Evolutionary conservation across 495 filamentous ascomycete genomes (phyloP).

Genomic region (Rostrohypoxylon terebratum): DNA sequence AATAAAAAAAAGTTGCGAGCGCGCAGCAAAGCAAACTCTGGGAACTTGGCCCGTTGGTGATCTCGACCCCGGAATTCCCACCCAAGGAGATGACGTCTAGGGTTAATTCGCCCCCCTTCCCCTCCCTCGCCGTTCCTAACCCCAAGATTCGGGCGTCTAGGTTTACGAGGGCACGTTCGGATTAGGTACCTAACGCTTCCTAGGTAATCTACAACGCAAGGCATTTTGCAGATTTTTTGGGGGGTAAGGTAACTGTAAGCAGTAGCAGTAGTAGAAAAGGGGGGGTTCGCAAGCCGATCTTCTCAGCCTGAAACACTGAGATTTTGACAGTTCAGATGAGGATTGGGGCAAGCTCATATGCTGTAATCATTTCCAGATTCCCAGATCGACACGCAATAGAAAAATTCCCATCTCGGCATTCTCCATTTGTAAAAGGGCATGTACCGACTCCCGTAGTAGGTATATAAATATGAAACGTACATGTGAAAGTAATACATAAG

Average conservation of each 20-base stretch:
- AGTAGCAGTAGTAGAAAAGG: background rate
- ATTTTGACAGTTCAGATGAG: slow-evolving; percentile 36
- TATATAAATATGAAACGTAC: no score
- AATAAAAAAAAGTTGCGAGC: slow-evolving; percentile 5
- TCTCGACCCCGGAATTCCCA: slow-evolving; percentile 42
- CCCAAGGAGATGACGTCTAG: slow-evolving; percentile 3
- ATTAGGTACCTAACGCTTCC: slow-evolving; percentile 28
- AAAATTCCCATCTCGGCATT: slow-evolving; percentile 7
- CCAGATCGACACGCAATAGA: slow-evolving; percentile 8
- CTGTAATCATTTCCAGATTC: no score
- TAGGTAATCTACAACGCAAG: slow-evolving; percentile 33
- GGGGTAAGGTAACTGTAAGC: background rate
- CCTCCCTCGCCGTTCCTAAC: slow-evolving; percentile 14
- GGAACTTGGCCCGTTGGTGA: slow-evolving; percentile 24
- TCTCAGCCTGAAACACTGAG: slow-evolving; percentile 39
- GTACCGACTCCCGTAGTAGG: background rate
- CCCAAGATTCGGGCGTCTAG: slow-evolving; percentile 31
- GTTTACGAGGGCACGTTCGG: slow-evolving; percentile 2
- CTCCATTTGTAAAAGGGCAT: background rate
- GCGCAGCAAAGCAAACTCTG: slow-evolving; percentile 19
- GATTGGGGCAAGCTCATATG: slow-evolving; percentile 7
- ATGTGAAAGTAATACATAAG: background rate
- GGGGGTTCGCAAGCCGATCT: slow-evolving; percentile 32
- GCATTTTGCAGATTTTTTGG: slow-evolving; percentile 28
- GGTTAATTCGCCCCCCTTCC: slow-evolving; percentile 21